Evolutionary conservation across 2,329 filamentous ascomycete species (phyloP).

Genomic region (Calonectria crousiana): DNA sequence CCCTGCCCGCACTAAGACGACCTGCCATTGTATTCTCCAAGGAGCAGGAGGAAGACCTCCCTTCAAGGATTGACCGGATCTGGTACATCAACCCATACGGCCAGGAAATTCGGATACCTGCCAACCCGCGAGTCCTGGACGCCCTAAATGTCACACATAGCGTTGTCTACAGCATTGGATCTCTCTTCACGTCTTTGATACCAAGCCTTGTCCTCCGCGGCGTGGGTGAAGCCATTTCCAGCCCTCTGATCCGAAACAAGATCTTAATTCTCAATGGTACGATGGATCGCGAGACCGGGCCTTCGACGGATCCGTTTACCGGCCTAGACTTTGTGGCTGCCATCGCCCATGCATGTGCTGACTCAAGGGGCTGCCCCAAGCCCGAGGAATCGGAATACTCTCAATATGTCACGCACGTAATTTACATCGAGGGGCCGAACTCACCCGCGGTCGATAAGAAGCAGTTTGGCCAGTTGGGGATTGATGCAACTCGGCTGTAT

Average conservation of each 20-base stretch:
- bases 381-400: slow-evolving; percentile 63
- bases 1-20: slow-evolving; percentile 81
- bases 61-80: slow-evolving; percentile 81
- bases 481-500: slow-evolving; percentile 83
- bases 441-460: slow-evolving; percentile 78
- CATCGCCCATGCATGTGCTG: slow-evolving; percentile 78
- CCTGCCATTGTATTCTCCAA: slow-evolving; percentile 89
- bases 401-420: slow-evolving; percentile 84
- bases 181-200: slow-evolving; percentile 89
- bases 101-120: slow-evolving; percentile 89
- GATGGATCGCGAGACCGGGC: slow-evolving; percentile 88
- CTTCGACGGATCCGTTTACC: slow-evolving; percentile 71
- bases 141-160: slow-evolving; percentile 74
- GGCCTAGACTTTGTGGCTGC: slow-evolving; percentile 87
- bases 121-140: slow-evolving; percentile 83
- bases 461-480: slow-evolving; percentile 74
- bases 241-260: slow-evolving; percentile 69
- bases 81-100: slow-evolving; percentile 99
- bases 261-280: slow-evolving; percentile 88
- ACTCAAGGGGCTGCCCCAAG: slow-evolving; percentile 67
- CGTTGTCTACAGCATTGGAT: slow-evolving; percentile 94
- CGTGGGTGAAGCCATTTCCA: slow-evolving; percentile 71
- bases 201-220: slow-evolving; percentile 83
- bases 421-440: slow-evolving; percentile 80
- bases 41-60: slow-evolving; percentile 78